phyloP scores from a whole-genome alignment of 148 eudicot genomes.

The Dianthus caryophyllus region DNA sequence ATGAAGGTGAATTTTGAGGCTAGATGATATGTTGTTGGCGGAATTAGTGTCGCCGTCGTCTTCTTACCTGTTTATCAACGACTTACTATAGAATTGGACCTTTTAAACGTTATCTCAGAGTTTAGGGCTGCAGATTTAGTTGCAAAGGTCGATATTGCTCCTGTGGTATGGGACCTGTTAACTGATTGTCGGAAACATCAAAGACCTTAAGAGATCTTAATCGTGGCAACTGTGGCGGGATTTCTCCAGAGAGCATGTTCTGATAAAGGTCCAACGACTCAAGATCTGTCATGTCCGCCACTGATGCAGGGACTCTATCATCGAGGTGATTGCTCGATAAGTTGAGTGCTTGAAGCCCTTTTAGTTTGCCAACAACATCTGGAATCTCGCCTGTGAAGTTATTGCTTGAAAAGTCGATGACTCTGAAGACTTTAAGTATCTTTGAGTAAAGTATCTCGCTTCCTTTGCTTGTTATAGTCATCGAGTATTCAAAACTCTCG shows the following conservation, averaged over 20 bases:
- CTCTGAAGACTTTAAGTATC: conserved; percentile 19
- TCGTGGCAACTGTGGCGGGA: conserved; percentile 23
- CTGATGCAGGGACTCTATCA: conserved; percentile 27
- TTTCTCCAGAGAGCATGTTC: conserved; percentile 32
- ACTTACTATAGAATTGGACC: conserved; percentile 44
- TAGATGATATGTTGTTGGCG: conserved; percentile 72
- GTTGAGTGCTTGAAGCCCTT: conserved; percentile 32
- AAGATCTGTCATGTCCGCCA: conserved; percentile 24
- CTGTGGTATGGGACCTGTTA: conserved; percentile 27
- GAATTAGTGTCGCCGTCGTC: conserved; percentile 53
- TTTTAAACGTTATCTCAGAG: conserved; percentile 15
- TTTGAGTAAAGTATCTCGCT: not conserved
- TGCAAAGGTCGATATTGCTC: conserved; percentile 40
- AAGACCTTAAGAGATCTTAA: conserved; percentile 25
- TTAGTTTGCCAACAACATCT: conserved; percentile 18
- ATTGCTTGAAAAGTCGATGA: conserved; percentile 45
- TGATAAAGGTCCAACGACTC: conserved; percentile 37
- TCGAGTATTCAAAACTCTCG: not conserved
- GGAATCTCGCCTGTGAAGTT: conserved; percentile 36
- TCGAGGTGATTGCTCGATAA: conserved; percentile 32
- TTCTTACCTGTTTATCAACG: conserved; percentile 88
- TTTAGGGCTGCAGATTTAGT: conserved; percentile 50
- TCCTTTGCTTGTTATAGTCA: conserved; percentile 24
- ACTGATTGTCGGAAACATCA: conserved; percentile 30
- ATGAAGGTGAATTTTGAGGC: conserved; percentile 64